phyloP scores from a whole-genome alignment of 2,329 filamentous ascomycete species.

The Cercospora beticola region DNA sequence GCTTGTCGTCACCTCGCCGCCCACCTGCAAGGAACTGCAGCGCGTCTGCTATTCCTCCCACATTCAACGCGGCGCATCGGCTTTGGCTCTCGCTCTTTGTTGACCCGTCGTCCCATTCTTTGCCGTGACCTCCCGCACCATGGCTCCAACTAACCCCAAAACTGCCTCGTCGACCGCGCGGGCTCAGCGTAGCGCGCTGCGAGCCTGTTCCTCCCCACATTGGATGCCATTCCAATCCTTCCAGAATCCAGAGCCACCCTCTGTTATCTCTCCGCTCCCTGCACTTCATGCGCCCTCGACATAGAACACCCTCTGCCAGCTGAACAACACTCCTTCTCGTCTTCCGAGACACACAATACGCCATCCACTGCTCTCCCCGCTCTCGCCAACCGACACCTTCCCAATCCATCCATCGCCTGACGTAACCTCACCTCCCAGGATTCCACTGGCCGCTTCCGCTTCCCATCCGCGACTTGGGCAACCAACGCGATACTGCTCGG shows the following conservation, averaged over 20 bases:
- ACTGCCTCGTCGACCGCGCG: neutral
- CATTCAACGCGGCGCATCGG: neutral
- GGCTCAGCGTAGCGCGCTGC: neutral
- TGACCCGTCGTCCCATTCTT: neutral
- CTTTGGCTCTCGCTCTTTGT: neutral
- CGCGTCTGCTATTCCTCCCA: neutral
- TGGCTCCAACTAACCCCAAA: neutral
- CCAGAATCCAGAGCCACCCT: neutral
- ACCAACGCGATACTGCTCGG: neutral
- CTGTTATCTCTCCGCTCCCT: neutral
- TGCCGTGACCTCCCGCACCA: neutral
- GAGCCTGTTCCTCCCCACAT: neutral
- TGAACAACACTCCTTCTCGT: neutral
- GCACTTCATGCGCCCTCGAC: neutral
- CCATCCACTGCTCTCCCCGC: neutral
- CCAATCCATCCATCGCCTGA: neutral
- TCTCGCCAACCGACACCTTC: neutral
- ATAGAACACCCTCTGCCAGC: neutral
- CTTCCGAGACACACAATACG: neutral
- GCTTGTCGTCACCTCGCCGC: neutral
- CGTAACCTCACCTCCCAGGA: neutral
- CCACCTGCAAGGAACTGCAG: neutral
- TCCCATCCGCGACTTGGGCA: neutral
- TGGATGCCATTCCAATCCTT: neutral
- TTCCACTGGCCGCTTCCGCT: neutral